Evolutionary conservation across 306 rosid genomes (phyloP).

Genomic region (Comarum palustre): DNA sequence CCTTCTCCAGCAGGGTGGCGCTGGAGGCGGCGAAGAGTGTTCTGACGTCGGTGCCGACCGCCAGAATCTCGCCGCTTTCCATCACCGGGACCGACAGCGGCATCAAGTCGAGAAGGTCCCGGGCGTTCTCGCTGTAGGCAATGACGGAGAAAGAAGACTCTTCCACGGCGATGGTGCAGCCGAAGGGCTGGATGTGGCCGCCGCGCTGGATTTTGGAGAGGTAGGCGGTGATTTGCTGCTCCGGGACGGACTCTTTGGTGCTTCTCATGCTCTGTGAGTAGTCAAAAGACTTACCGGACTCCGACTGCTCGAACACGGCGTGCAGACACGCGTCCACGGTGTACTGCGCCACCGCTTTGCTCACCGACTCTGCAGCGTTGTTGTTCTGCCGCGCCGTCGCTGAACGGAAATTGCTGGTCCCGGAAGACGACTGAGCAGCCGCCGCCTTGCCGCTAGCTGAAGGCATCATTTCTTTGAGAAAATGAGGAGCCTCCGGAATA

Average conservation of each 20-base stretch:
- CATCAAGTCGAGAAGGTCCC: constrained; percentile 68
- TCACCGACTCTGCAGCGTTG: constrained; percentile 37
- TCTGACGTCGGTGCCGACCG: constrained; percentile 63
- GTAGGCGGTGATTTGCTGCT: constrained; percentile 76
- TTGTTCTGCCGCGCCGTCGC: constrained; percentile 10
- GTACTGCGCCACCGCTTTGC: constrained; percentile 89
- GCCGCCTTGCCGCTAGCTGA: not conserved
- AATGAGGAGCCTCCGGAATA: not conserved
- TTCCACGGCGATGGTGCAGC: constrained; percentile 68
- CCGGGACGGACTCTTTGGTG: constrained; percentile 47
- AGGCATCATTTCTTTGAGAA: not conserved
- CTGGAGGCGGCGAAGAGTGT: constrained; percentile 55
- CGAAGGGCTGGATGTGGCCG: constrained; percentile 82
- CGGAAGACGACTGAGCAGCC: constrained; percentile 39
- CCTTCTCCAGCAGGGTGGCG: constrained; percentile 56
- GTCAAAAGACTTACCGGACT: constrained; percentile 66
- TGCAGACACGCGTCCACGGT: constrained; percentile 90
- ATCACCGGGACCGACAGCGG: constrained; percentile 75
- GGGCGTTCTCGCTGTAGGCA: constrained; percentile 70
- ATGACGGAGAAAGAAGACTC: constrained; percentile 56
- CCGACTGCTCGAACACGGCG: constrained; percentile 82
- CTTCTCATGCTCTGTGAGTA: constrained; percentile 46
- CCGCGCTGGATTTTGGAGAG: constrained; percentile 78
- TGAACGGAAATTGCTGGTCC: constrained; percentile 25
- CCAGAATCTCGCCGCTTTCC: constrained; percentile 36